A percentile compares a stretch with the other conserved stretches of the same genome.
phyloP scores from a whole-genome alignment of 495 filamentous ascomycete species.

The Tuber umbilicatum region DNA sequence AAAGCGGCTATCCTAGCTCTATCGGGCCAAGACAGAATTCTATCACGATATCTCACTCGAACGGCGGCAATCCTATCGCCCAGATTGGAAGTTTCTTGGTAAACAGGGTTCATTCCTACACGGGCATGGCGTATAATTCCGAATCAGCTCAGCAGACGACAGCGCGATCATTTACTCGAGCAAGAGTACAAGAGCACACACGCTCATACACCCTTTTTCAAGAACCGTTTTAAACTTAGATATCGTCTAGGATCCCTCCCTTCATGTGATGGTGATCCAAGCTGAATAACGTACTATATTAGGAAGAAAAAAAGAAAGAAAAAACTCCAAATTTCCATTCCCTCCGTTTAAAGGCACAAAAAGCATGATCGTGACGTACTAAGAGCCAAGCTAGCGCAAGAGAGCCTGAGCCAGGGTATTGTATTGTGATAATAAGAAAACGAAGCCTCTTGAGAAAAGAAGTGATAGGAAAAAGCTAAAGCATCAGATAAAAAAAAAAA shows the following conservation, averaged over 20 bases:
- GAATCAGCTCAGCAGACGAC: background rate
- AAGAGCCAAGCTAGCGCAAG: background rate
- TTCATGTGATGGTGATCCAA: background rate
- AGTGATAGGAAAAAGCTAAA: constrained; percentile 5
- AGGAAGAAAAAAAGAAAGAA: background rate
- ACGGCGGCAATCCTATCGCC: background rate
- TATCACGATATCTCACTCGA: background rate
- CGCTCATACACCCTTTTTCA: background rate
- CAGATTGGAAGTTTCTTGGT: background rate
- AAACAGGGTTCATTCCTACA: background rate
- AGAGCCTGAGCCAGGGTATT: background rate
- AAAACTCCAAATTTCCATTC: background rate
- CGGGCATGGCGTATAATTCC: background rate
- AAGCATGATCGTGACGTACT: background rate
- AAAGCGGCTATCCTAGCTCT: background rate
- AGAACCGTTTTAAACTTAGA: background rate
- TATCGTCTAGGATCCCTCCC: background rate
- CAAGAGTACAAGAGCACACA: background rate
- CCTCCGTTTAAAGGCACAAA: background rate
- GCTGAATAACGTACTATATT: background rate
- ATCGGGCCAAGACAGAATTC: background rate
- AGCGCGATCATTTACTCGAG: background rate
- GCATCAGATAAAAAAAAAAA: background rate
- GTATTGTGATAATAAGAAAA: constrained; percentile 4
- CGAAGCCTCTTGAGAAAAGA: background rate